Percentiles rank a stretch among this genome's conserved stretches.
Evolutionary conservation across 2,329 filamentous ascomycete species (phyloP).

Genomic region (Lachnellula arida): DNA sequence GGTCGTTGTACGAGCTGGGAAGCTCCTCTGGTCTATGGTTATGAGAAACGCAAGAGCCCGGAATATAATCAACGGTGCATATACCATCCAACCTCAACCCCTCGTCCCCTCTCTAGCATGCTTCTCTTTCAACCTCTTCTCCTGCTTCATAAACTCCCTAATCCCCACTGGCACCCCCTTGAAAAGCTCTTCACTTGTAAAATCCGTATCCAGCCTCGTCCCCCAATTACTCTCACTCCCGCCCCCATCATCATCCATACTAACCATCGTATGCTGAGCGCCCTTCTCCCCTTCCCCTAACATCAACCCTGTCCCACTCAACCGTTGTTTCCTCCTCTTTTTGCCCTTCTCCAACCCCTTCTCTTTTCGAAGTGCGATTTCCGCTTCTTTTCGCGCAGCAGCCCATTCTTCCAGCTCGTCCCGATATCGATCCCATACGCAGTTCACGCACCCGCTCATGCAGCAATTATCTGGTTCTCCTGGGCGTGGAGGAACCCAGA

Average conservation of each 20-base stretch:
- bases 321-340: constrained; percentile 24
- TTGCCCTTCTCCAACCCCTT: constrained; percentile 24
- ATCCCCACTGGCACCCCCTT: constrained; percentile 85
- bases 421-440: constrained; percentile 88
- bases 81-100: background rate
- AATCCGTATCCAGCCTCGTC: constrained; percentile 38
- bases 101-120: constrained; percentile 51
- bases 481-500: constrained; percentile 77
- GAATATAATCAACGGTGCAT: background rate
- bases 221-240: constrained; percentile 68
- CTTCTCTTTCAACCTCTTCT: constrained; percentile 81
- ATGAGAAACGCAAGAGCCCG: background rate
- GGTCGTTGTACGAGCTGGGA: background rate
- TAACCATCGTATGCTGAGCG: constrained; percentile 43
- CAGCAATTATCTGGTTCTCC: constrained; percentile 96
- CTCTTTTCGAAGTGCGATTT: constrained; percentile 43
- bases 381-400: constrained; percentile 57
- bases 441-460: constrained; percentile 98
- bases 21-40: background rate
- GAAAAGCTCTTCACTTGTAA: constrained; percentile 66
- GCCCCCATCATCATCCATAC: constrained; percentile 77
- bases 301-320: constrained; percentile 30
- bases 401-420: constrained; percentile 94
- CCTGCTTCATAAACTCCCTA: constrained; percentile 93
- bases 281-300: constrained; percentile 22